Base-by-base conservation (phyloP, 768 basidiomycete species). In the Tulasnella sp. region DNA sequence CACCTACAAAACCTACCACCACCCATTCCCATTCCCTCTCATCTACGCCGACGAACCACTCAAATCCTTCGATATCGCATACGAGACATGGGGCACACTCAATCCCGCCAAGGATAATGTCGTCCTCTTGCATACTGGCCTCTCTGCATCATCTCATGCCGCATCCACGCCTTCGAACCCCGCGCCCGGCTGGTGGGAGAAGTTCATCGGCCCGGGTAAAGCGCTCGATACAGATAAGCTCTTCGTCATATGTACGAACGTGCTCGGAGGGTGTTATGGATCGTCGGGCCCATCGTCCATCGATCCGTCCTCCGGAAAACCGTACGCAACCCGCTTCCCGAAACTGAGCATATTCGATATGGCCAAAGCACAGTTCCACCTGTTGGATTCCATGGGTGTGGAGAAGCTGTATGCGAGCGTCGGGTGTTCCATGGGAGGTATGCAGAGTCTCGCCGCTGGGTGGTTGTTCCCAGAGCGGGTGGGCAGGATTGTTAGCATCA, bases 51-150 rank as follows among this genome's bases (percentile, higher is more conserved):
- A 73, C 1, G 62, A 74, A 1, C 64, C 69, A 1, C 76, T 94
- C 0, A 80, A 84, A 1, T 73, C 81, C 5, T 84, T 92, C 65
- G 81, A 90, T 64, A 79, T 98, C 60, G 96, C 96, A 0, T 99
- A 98, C 76, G 96, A 99, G 74, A 90, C 96, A 0, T 99, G 96
- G 96, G 96, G 96, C 2, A 81, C 80, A 1, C 84, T 98, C 45
- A 87, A 87, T 22, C 74, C 85, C 0, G 65, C 73, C 5, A 78
- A 76, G 45, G 85, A 91, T 70, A 98, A 99, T 67, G 94, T 80
- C 50, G 92, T 99, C 50, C 82, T 99, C 11, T 79, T 99, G 10
- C 93, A 97, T 67, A 99, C 96, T 0, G 96, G 96, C 17, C 79
- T 99, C 2, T 93, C 90, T 10, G 96, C 93, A 0, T 93, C 91